These are phyloP conservation scores for Verticillium dahliae DNA, from an alignment of 2,329 filamentous ascomycete species.

Conservation along the genomic window DNA sequence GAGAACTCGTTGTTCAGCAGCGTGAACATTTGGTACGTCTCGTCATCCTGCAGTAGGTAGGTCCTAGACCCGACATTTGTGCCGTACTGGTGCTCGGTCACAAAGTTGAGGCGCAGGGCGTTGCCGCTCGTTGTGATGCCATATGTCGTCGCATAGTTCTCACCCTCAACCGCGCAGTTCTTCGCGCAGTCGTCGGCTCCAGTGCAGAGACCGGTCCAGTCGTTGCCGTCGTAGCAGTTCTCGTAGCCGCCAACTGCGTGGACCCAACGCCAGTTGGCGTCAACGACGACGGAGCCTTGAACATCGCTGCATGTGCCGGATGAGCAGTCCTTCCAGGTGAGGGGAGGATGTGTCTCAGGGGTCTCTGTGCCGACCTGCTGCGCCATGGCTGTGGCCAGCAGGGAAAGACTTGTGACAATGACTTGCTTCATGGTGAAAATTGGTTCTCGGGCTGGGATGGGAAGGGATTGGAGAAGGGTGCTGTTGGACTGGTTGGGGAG, in stretches of 20 bases:
- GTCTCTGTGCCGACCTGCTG: constrained; percentile 34
- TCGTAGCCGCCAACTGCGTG: constrained; percentile 29
- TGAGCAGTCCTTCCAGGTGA: constrained; percentile 38
- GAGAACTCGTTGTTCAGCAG: constrained; percentile 57
- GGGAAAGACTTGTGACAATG: constrained; percentile 9
- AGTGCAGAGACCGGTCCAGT: constrained; percentile 27
- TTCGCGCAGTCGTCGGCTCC: constrained; percentile 32
- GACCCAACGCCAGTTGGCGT: constrained; percentile 50
- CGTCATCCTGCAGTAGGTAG: constrained; percentile 50
- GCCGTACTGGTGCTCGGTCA: constrained; percentile 38
- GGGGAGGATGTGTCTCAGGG: constrained; percentile 33
- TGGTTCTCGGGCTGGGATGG: neutral
- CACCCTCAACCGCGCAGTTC: constrained; percentile 40
- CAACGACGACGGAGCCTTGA: constrained; percentile 38
- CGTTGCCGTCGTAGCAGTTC: constrained; percentile 45
- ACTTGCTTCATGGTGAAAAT: constrained; percentile 17
- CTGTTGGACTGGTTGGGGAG: neutral
- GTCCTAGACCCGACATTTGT: constrained; percentile 42
- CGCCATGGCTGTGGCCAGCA: constrained; percentile 25
- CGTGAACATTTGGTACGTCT: constrained; percentile 54
- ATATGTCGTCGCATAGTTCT: constrained; percentile 36
- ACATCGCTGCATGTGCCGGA: constrained; percentile 31
- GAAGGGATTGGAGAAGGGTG: neutral
- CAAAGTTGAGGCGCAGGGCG: constrained; percentile 43
- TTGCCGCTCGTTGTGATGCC: constrained; percentile 41